phyloP scores from a whole-genome alignment of 192 early-diverging fungal species.

The Entomortierella parvispora region DNA sequence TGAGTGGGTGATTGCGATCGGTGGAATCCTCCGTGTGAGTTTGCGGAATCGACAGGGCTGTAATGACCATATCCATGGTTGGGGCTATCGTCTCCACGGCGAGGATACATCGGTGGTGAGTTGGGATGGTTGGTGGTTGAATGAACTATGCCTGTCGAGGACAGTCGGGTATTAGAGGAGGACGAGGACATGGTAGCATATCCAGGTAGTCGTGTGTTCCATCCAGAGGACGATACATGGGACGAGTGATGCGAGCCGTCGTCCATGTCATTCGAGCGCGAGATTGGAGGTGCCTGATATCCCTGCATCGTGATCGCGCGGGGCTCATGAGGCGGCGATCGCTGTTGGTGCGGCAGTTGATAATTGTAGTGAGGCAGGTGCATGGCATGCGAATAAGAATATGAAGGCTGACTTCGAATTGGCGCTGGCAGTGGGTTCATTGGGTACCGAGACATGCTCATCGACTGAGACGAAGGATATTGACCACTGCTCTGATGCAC shows the following conservation, averaged over 20 bases:
- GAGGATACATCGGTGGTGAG: constrained; percentile 28
- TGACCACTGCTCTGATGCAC: constrained; percentile 30
- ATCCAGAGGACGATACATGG: constrained; percentile 26
- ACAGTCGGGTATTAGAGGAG: constrained; percentile 27
- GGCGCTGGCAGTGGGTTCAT: constrained; percentile 5
- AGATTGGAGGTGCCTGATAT: constrained; percentile 23
- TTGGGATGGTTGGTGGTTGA: constrained; percentile 12
- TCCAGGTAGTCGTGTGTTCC: constrained; percentile 44
- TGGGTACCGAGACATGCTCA: constrained; percentile 44
- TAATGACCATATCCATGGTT: constrained; percentile 23
- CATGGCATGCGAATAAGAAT: not conserved
- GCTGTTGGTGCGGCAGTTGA: constrained; percentile 4
- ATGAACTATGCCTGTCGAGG: constrained; percentile 33
- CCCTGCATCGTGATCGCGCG: constrained; percentile 41
- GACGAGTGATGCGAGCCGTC: constrained; percentile 13
- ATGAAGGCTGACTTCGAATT: constrained; percentile 1
- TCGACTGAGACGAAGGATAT: constrained; percentile 30
- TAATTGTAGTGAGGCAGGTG: constrained; percentile 2
- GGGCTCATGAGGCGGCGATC: constrained; percentile 7
- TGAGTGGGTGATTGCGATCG: constrained; percentile 4
- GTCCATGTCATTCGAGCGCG: constrained; percentile 18
- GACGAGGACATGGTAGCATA: constrained; percentile 40
- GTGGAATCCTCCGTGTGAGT: constrained; percentile 7
- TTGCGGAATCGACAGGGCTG: not conserved
- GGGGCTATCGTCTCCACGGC: constrained; percentile 10